Percentiles rank a stretch among this genome's conserved stretches.
phyloP scores from a whole-genome alignment of 176 grass and related monocot genomes.

The Rhynchospora breviuscula region DNA sequence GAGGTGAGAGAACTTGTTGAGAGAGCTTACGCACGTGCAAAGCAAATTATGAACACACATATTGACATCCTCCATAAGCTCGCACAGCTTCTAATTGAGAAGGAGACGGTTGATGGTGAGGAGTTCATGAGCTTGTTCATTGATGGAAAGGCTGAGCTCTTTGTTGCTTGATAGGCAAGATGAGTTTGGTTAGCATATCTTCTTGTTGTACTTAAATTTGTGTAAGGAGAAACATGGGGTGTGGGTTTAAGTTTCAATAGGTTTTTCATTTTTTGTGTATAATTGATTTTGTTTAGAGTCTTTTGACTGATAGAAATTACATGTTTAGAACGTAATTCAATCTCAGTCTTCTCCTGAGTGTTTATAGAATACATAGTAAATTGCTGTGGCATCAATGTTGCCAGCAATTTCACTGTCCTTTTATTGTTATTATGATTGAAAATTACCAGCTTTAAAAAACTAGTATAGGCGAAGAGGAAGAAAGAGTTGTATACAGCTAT shows the following conservation, averaged over 20 bases:
- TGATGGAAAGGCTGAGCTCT: slow-evolving; percentile 82
- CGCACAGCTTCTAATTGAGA: slow-evolving; percentile 85
- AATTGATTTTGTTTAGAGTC: slow-evolving; percentile 19
- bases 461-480: not conserved
- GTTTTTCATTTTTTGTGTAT: slow-evolving; percentile 9
- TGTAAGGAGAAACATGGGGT: not conserved
- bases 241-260: slow-evolving; percentile 1
- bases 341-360: not conserved
- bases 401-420: not conserved
- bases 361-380: not conserved
- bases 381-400: not conserved
- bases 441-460: not conserved
- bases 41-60: slow-evolving; percentile 59
- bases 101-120: slow-evolving; percentile 93
- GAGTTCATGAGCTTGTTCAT: slow-evolving; percentile 99
- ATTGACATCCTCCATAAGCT: slow-evolving; percentile 91
- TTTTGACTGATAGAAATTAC: slow-evolving; percentile 10
- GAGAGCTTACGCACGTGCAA: slow-evolving; percentile 64
- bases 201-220: not conserved
- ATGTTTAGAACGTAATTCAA: slow-evolving; percentile 18
- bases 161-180: slow-evolving; percentile 38
- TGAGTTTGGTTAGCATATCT: not conserved
- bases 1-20: slow-evolving; percentile 95
- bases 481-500: not conserved
- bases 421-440: slow-evolving; percentile 1